Base-by-base conservation (phyloP, 176 grass and related monocot species). In the Carex pumila region DNA sequence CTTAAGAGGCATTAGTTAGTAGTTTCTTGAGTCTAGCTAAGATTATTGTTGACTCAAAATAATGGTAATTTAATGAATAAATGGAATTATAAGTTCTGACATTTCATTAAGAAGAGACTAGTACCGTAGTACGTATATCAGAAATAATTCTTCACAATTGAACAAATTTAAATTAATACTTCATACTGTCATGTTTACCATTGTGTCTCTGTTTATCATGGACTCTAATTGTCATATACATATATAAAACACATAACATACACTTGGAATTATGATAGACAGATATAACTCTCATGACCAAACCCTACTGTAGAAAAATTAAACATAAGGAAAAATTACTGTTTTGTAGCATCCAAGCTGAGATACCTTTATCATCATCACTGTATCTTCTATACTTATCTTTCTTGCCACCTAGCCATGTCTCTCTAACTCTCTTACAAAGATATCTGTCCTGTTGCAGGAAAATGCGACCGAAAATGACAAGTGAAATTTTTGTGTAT, bases 401-500 rank as follows among this genome's bases (percentile, higher is more conserved):
- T 71, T 85, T 32, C 12, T 79, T 52, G 22, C 10, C 37, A 18
- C 74, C 30, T 29, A 79, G 30, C 37, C 18, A 30, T 32, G 5
- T 30, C 17, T 32, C 39, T 32, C 37, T 67, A 11, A 79, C 32
- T 32, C 39, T 32, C 37, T 67, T 15, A 79, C 32, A 64, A 57
- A 53, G 4, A 32, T 34, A 36, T 36, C 4, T 64, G 47, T 47
- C 6, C 4, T 79, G 66, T 87, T 89, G 71, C 79, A 97, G 96
- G 89, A 98, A 98, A 71, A 85, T 83, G 18, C 90, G 96, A 74
- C 93, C 96, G 7, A 98, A 86, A 90, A 84, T 98, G 39, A 98
- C 96, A 2, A 31, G 59, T 34, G 88, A 98, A 84, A 98, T 93
- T 64, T 92, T 93, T 31, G 77, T 81, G 9, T 95, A 95, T 75